Evolutionary conservation across 345 rosid genomes (phyloP).

Genomic region (Pugionium cornutum): DNA sequence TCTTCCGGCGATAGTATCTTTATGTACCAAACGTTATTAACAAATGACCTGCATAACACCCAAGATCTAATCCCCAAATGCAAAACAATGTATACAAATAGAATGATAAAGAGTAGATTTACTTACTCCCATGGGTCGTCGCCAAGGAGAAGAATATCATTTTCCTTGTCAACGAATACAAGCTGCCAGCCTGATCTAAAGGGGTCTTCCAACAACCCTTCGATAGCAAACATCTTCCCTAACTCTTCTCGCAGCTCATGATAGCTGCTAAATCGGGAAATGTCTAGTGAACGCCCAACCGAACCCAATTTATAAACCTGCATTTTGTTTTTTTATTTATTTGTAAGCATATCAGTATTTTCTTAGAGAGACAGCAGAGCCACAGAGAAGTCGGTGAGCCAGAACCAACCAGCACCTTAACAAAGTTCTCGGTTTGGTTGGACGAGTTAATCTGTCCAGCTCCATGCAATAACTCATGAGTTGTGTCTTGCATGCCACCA

Average conservation of each 20-base stretch:
- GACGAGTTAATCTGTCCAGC: conserved; percentile 52
- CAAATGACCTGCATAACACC: conserved; percentile 53
- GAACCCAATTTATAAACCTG: conserved; percentile 80
- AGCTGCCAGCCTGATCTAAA: conserved; percentile 98
- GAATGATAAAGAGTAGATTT: background rate
- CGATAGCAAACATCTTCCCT: conserved; percentile 79
- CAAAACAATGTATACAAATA: background rate
- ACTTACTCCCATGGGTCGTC: conserved; percentile 91
- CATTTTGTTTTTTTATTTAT: conserved; percentile 34
- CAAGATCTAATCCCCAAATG: background rate
- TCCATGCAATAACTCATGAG: conserved; percentile 57
- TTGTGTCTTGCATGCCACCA: conserved; percentile 62
- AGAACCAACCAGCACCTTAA: conserved; percentile 53
- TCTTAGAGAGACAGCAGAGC: background rate
- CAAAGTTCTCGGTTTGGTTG: conserved; percentile 49
- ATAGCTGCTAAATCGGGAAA: conserved; percentile 86
- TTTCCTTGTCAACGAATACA: conserved; percentile 91
- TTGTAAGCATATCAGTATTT: conserved; percentile 9
- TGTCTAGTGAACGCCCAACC: conserved; percentile 80
- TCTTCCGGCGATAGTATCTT: conserved; percentile 72
- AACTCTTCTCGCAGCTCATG: conserved; percentile 81
- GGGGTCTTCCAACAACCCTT: conserved; percentile 80
- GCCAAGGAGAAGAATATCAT: conserved; percentile 90
- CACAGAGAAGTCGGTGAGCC: conserved; percentile 4
- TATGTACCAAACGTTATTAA: conserved; percentile 66